These are phyloP conservation scores for Zygosaccharomyces pseudobailii DNA, from an alignment of 1,139 yeast genomes.

Conservation along the genomic window DNA sequence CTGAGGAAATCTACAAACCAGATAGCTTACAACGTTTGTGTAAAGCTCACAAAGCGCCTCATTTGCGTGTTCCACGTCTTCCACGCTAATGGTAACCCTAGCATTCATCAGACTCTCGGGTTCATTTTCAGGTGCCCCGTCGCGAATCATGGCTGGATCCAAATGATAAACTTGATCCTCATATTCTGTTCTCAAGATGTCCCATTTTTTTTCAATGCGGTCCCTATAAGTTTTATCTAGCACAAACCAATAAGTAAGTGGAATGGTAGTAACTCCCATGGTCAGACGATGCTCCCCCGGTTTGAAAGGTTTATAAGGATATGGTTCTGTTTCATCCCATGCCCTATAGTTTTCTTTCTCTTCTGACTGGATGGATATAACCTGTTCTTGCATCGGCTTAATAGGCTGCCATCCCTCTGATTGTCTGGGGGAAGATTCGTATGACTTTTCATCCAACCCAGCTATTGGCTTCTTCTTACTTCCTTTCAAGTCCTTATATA, in stretches of 20 bases:
- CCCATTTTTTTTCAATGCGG: slow-evolving; percentile 42
- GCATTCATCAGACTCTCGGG: slow-evolving; percentile 7
- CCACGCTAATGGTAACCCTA: slow-evolving; percentile 8
- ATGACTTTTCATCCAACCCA: too few species aligned
- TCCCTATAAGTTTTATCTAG: slow-evolving; percentile 59
- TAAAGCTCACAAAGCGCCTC: slow-evolving; percentile 54
- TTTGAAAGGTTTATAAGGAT: slow-evolving; percentile 57
- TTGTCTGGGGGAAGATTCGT: background rate
- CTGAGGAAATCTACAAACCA: slow-evolving; percentile 54
- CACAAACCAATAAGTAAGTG: slow-evolving; percentile 58
- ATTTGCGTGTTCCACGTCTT: slow-evolving; percentile 20
- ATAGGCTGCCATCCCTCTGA: slow-evolving; percentile 9
- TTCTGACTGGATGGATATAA: slow-evolving; percentile 32
- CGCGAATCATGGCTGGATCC: slow-evolving; percentile 16
- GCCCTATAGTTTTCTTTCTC: slow-evolving; percentile 33
- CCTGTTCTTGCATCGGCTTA: slow-evolving; percentile 6
- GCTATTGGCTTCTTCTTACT: background rate
- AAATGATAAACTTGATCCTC: slow-evolving; percentile 15
- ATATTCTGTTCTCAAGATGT: slow-evolving; percentile 13
- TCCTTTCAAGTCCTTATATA: slow-evolving; percentile 9
- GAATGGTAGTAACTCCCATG: slow-evolving; percentile 58
- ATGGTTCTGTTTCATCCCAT: slow-evolving; percentile 49
- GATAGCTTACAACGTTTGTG: slow-evolving; percentile 41
- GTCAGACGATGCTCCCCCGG: slow-evolving; percentile 59
- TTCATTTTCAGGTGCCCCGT: background rate